These are phyloP conservation scores for Eutrema heterophyllum DNA, from an alignment of 345 rosid genomes.

Conservation along the genomic window DNA sequence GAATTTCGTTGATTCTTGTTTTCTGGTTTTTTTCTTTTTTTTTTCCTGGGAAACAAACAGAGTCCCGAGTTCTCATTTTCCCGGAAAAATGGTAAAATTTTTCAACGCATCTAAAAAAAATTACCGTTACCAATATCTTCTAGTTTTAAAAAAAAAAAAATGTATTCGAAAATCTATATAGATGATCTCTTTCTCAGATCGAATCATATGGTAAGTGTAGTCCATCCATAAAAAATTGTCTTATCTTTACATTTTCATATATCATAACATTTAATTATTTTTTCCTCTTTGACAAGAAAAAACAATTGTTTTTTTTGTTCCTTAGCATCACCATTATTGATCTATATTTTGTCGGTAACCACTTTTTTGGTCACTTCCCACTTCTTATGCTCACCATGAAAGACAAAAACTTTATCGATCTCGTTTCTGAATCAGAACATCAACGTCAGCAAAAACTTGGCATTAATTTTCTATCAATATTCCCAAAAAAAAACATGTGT, in stretches of 20 bases:
- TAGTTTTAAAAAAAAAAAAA: too few species aligned
- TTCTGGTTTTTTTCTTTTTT: not conserved
- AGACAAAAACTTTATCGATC: constrained; percentile 23
- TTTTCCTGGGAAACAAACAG: not conserved
- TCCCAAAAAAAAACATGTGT: not conserved
- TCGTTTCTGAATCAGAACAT: constrained; percentile 5
- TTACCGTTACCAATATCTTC: not conserved
- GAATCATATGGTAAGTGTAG: not conserved
- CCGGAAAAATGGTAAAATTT: constrained; percentile 4
- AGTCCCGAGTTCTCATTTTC: not conserved
- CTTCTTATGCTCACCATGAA: constrained; percentile 1
- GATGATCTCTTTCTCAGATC: not conserved
- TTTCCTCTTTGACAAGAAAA: not conserved
- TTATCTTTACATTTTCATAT: not conserved
- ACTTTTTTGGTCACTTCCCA: constrained; percentile 24
- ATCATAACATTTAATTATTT: not conserved
- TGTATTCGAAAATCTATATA: not conserved
- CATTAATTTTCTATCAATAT: not conserved
- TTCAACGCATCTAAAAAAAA: not conserved
- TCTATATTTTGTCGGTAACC: constrained; percentile 28
- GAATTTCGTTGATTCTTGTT: not conserved
- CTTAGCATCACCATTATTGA: constrained; percentile 18
- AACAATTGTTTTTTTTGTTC: not conserved
- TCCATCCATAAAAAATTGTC: not conserved
- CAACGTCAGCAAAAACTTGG: not conserved